Evolutionary conservation across 2,329 filamentous ascomycete genomes (phyloP), one percentile per base, ranked within the genome.

Genomic region (Colletotrichum sp.): DNA sequence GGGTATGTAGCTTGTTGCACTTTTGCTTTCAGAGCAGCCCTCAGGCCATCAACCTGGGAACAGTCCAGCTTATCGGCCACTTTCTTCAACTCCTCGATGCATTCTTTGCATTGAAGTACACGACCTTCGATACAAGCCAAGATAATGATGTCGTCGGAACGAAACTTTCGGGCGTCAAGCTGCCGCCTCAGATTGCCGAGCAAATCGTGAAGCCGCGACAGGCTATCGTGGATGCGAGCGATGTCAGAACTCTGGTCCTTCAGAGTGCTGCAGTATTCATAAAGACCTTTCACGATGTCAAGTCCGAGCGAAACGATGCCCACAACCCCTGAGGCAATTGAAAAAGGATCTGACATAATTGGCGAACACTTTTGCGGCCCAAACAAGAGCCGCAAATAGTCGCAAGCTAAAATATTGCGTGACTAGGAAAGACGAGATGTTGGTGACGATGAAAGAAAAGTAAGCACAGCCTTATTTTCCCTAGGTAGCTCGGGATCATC

Each of bases 231-330:
- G n/a, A 84, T 79, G 36, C 39, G 69, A 2, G 78, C 61, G 2
- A 84, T 69, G 36, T 85, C 81, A 2, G 79, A 65, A 13, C 79
- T 52, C 64, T 80, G 81, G 71, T 77, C 68, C 61, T 80, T 82
- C 72, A 80, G 81, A 2, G 81, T 76, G 3, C 77, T 76, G 70
- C 85, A 86, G 75, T 83, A 86, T 12, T 83, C 73, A 63, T 82
- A 71, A 3, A 87, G 79, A 25, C 76, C 77, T 71, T 85, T 80
- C 1, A 82, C 79, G 32, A 83, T 79, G 77, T 84, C 78, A 29
- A 87, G 81, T 44, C 84, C 83, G 1, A 87, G 80, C 6, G 85
- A 86, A 30, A 86, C 76, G 29, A 87, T 68, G 15, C 84, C 83
- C 1, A 78, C 80, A 16, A 78, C 79, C 30, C 80, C 80, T 55